These are phyloP conservation scores for Penicillium olsonii DNA, from an alignment of 2,329 filamentous ascomycete genomes.

Conservation along the genomic window DNA sequence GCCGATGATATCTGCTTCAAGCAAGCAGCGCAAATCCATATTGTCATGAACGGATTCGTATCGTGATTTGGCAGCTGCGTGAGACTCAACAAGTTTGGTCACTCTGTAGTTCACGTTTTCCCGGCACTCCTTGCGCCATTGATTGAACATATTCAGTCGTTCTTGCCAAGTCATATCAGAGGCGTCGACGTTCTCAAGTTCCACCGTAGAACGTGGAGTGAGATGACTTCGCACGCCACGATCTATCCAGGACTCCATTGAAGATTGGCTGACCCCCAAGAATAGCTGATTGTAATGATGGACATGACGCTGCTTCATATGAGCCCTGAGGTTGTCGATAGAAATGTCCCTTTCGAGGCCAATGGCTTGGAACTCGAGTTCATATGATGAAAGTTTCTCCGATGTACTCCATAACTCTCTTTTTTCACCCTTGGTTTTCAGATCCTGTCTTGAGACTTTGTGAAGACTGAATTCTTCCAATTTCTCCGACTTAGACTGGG, in stretches of 20 bases:
- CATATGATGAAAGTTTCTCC: conserved; percentile 14
- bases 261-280: neutral
- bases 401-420: conserved; percentile 14
- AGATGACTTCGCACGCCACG: neutral
- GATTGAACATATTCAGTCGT: neutral
- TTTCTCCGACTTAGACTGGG: conserved; percentile 56
- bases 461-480: conserved; percentile 56
- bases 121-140: neutral
- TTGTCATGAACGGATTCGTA: conserved; percentile 24
- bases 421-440: conserved; percentile 37
- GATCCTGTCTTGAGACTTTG: conserved; percentile 29
- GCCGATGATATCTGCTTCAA: conserved; percentile 53
- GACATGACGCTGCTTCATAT: neutral
- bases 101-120: neutral
- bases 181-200: neutral
- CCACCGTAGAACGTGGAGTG: neutral
- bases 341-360: conserved; percentile 4
- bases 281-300: conserved; percentile 5
- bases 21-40: conserved; percentile 29
- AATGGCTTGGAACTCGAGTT: conserved; percentile 14
- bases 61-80: neutral
- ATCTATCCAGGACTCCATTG: conserved; percentile 2
- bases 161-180: conserved; percentile 3
- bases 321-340: conserved; percentile 7
- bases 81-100: neutral